Conservation (phyloP, 352 stramenopile species). For the Elongisporangium anandrum region DNA sequence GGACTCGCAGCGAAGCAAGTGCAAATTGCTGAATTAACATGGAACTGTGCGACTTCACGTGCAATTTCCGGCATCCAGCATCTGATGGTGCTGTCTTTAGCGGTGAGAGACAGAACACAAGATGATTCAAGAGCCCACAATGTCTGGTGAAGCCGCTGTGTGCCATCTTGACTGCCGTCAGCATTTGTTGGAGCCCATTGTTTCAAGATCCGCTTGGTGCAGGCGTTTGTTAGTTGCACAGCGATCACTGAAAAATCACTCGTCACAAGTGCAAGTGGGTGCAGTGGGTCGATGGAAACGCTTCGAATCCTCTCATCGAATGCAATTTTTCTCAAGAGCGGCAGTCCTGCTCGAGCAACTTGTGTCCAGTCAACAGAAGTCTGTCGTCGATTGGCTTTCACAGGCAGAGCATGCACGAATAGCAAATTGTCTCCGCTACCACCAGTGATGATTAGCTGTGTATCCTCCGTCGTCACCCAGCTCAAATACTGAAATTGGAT, state of each 20-base stretch:
- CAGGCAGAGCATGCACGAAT: constrained; percentile 40
- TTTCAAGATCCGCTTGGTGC: constrained; percentile 11
- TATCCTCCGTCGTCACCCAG: constrained; percentile 6
- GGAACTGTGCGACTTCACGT: constrained; percentile 34
- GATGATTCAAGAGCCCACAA: constrained; percentile 26
- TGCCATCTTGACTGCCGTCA: too few species aligned
- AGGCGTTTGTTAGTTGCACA: constrained; percentile 1
- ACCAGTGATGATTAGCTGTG: constrained; percentile 22
- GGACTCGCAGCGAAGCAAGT: constrained; percentile 35
- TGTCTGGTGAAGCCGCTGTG: neutral
- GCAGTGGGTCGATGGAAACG: constrained; percentile 5
- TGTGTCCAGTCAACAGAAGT: constrained; percentile 40
- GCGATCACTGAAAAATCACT: neutral
- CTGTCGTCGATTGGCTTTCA: constrained; percentile 17
- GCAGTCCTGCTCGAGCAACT: constrained; percentile 30
- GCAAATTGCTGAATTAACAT: constrained; percentile 19
- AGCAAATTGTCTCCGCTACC: constrained; percentile 18
- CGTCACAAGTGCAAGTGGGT: neutral
- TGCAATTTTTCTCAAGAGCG: constrained; percentile 18
- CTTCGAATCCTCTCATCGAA: constrained; percentile 37
- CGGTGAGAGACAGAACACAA: constrained; percentile 27
- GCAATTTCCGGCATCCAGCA: constrained; percentile 38
- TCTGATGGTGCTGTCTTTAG: constrained; percentile 19
- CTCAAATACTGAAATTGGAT: constrained; percentile 6
- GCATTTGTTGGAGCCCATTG: neutral